Conservation (phyloP, 2,329 filamentous ascomycete species). For the Annulohypoxylon truncatum region DNA sequence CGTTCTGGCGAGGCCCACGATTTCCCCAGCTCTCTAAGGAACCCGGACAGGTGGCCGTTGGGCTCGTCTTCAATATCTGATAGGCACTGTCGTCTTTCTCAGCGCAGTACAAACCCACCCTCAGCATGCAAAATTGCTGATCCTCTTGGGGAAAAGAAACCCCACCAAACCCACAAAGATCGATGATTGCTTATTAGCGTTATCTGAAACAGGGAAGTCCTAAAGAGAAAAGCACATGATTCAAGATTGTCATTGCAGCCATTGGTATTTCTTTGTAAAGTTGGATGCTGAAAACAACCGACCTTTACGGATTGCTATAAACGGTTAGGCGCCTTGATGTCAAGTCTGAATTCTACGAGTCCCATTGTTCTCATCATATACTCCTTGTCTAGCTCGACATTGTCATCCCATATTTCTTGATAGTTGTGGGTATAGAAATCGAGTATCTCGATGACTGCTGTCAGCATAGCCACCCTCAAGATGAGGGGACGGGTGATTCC, state of each 20-base stretch:
- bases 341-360: constrained; percentile 1
- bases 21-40: constrained; percentile 20
- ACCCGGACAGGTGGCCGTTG: background rate
- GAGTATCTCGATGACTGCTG: constrained; percentile 5
- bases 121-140: constrained; percentile 26
- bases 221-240: constrained; percentile 20
- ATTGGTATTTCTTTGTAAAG: constrained; percentile 1
- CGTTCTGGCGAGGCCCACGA: constrained; percentile 2
- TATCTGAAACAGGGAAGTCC: constrained; percentile 20
- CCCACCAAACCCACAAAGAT: constrained; percentile 23
- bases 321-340: constrained; percentile 16
- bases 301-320: constrained; percentile 25
- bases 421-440: constrained; percentile 3
- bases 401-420: constrained; percentile 9
- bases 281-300: background rate
- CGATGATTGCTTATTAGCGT: constrained; percentile 17
- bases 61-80: constrained; percentile 16
- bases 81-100: constrained; percentile 18
- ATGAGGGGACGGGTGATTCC: background rate
- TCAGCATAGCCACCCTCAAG: constrained; percentile 1
- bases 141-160: constrained; percentile 16
- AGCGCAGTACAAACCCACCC: constrained; percentile 22
- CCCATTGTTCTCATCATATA: background rate
- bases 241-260: constrained; percentile 3
- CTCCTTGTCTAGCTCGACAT: constrained; percentile 6